These are phyloP conservation scores for Schizothecium vesticola DNA, from an alignment of 495 filamentous ascomycete species.

Conservation along the genomic window DNA sequence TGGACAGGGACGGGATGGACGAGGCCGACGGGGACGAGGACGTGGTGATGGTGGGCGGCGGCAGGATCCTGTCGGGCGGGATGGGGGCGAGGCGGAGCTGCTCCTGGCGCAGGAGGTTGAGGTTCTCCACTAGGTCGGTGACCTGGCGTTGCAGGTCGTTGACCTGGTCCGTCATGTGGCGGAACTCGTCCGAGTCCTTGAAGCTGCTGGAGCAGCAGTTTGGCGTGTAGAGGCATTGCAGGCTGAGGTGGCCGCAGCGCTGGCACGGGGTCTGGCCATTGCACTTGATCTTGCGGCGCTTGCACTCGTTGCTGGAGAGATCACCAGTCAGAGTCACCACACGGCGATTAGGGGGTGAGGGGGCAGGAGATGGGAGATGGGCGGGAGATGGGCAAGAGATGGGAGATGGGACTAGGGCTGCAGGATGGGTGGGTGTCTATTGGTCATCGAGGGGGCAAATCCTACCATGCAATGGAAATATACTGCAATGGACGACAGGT, in stretches of 20 bases:
- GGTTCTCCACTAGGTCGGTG: constrained; percentile 61
- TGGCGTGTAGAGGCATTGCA: constrained; percentile 82
- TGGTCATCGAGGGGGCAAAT: not conserved
- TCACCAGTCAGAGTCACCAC: not conserved
- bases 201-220: constrained; percentile 79
- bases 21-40: constrained; percentile 33
- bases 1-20: constrained; percentile 29
- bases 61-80: constrained; percentile 29
- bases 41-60: constrained; percentile 30
- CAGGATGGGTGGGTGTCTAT: not conserved
- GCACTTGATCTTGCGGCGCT: constrained; percentile 88
- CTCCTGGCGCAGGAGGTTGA: constrained; percentile 58
- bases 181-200: constrained; percentile 86
- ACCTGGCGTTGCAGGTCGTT: constrained; percentile 77
- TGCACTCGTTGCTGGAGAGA: constrained; percentile 69
- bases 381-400: too few species aligned
- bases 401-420: too few species aligned
- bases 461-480: constrained; percentile 88
- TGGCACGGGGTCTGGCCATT: constrained; percentile 80
- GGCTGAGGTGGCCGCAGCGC: constrained; percentile 73
- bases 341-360: not conserved
- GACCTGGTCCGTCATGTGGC: constrained; percentile 69
- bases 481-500: constrained; percentile 46
- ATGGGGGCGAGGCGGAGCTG: constrained; percentile 36
- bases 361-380: too few species aligned